phyloP scores from a whole-genome alignment of 208 protist genomes.

The Acanthamoeba divionensis region DNA sequence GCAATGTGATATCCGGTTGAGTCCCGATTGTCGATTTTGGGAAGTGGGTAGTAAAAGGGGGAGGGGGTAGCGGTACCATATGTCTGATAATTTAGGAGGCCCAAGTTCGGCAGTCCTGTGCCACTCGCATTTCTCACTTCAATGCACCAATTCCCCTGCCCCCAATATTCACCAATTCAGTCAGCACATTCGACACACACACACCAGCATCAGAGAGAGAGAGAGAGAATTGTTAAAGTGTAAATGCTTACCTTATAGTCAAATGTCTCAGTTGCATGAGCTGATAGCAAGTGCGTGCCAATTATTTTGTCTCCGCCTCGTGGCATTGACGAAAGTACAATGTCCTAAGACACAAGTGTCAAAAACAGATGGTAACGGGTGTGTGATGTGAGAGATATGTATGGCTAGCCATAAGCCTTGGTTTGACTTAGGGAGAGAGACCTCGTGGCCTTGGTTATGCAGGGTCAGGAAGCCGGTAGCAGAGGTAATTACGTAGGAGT shows the following conservation, averaged over 20 bases:
- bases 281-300: not conserved
- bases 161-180: no score
- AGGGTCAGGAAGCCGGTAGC: conserved; percentile 42
- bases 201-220: not conserved
- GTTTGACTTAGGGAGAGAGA: no score
- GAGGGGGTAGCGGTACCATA: no score
- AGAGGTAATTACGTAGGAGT: conserved; percentile 46
- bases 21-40: no score
- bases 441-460: not conserved
- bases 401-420: no score
- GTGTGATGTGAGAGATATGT: not conserved
- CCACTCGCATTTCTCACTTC: not conserved
- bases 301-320: conserved; percentile 38
- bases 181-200: not conserved
- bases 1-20: no score
- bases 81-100: not conserved
- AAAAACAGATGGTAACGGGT: not conserved
- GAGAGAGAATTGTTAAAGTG: not conserved
- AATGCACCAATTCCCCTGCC: conserved; percentile 39
- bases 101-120: conserved; percentile 12
- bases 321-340: not conserved
- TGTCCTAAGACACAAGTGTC: not conserved
- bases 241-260: not conserved
- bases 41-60: no score
- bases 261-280: conserved; percentile 5